Conservation (phyloP, 176 grass and related monocot species). For the Phyllostachys edulis region DNA sequence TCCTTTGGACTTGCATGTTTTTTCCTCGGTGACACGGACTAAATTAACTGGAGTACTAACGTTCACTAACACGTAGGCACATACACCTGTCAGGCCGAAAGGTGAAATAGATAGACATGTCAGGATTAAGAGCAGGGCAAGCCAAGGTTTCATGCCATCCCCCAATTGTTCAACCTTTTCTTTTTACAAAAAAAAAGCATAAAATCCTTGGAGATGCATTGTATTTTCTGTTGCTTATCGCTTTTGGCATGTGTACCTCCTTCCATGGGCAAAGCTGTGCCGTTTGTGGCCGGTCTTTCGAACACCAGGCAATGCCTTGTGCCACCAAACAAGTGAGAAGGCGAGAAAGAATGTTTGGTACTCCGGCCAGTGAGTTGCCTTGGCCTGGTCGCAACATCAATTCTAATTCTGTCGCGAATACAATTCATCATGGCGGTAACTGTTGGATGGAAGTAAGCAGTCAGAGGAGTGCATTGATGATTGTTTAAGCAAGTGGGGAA, state of each 20-base stretch:
- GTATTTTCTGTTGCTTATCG: background rate
- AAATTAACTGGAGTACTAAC: no score
- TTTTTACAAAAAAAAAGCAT: no score
- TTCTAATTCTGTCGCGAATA: background rate
- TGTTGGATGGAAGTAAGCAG: no score
- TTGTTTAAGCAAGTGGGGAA: background rate
- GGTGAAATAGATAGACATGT: background rate
- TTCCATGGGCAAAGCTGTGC: background rate
- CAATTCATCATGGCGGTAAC: background rate
- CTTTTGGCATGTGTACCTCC: background rate
- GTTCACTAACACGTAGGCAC: no score
- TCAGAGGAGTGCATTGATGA: no score
- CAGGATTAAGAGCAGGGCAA: background rate
- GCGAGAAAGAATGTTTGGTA: background rate
- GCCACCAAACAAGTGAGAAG: background rate
- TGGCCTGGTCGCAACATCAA: background rate
- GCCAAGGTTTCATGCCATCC: background rate
- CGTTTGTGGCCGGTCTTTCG: background rate
- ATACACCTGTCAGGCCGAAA: no score
- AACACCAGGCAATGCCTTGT: background rate
- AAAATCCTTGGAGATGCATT: background rate
- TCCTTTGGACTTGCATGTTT: no score
- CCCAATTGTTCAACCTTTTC: no score
- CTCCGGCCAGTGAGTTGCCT: background rate
- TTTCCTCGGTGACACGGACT: no score